These are phyloP conservation scores for Fusarium stilboides DNA, from an alignment of 2,329 filamentous ascomycete species.

Conservation along the genomic window DNA sequence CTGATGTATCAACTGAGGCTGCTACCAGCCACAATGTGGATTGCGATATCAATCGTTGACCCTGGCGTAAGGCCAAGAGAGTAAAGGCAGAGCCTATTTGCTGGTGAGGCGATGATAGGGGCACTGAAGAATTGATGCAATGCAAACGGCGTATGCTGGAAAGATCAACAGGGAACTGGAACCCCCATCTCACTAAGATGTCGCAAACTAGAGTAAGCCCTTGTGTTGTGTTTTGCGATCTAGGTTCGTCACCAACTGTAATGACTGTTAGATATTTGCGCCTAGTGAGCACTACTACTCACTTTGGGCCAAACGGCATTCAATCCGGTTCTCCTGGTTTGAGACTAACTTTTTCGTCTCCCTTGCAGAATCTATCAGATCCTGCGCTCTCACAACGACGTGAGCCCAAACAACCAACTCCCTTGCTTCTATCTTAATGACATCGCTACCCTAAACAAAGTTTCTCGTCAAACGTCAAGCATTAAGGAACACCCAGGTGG, in stretches of 20 bases:
- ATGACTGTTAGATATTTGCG: constrained; percentile 9
- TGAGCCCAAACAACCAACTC: neutral
- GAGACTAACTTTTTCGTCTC: constrained; percentile 16
- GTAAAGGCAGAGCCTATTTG: constrained; percentile 1
- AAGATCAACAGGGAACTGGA: neutral
- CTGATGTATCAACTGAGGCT: constrained; percentile 34
- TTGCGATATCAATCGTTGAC: constrained; percentile 12
- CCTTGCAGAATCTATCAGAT: constrained; percentile 39
- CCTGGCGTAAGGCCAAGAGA: neutral
- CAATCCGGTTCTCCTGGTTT: constrained; percentile 17
- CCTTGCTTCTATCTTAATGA: constrained; percentile 29
- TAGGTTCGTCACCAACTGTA: neutral
- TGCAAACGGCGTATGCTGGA: constrained; percentile 5
- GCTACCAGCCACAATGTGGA: constrained; percentile 22
- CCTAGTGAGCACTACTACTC: constrained; percentile 24
- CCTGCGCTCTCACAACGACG: constrained; percentile 9
- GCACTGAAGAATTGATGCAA: constrained; percentile 17
- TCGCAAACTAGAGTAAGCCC: neutral
- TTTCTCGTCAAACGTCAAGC: neutral
- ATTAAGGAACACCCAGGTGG: constrained; percentile 11
- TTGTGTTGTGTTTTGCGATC: too few relatives aligned
- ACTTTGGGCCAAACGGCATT: constrained; percentile 15
- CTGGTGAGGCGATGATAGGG: constrained; percentile 17
- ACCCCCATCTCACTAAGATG: neutral
- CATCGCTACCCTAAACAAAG: constrained; percentile 19